phyloP scores from a whole-genome alignment of 805 yeast species.

The Wickerhamiella slavikovae region DNA sequence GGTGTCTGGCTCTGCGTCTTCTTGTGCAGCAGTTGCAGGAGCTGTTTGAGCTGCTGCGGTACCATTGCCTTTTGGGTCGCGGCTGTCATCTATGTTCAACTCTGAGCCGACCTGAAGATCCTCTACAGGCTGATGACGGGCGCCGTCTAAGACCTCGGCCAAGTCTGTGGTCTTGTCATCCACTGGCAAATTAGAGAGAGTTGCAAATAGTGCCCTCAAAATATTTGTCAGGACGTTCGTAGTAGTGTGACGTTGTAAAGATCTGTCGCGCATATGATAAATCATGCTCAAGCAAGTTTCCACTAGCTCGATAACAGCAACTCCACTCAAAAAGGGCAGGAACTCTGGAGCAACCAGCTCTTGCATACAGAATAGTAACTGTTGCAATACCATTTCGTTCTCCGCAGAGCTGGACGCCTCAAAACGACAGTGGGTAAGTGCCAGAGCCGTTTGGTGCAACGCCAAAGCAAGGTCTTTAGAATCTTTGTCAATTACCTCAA shows the following conservation, averaged over 20 bases:
- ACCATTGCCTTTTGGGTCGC: neutral
- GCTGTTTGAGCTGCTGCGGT: neutral
- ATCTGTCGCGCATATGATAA: constrained; percentile 79
- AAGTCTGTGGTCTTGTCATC: constrained; percentile 29
- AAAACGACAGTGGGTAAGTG: constrained; percentile 84
- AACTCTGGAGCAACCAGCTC: constrained; percentile 40
- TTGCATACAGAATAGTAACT: constrained; percentile 60
- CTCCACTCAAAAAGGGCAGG: constrained; percentile 53
- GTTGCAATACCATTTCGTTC: constrained; percentile 77
- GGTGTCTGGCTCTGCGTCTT: neutral
- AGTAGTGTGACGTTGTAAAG: constrained; percentile 72
- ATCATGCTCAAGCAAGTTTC: constrained; percentile 85
- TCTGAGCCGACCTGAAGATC: neutral
- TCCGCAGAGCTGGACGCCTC: constrained; percentile 85
- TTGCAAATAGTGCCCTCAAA: constrained; percentile 6
- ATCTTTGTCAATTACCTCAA: constrained; percentile 36
- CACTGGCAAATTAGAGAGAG: constrained; percentile 5
- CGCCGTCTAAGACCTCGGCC: constrained; percentile 23
- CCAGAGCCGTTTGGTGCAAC: constrained; percentile 42
- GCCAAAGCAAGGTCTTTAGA: constrained; percentile 37
- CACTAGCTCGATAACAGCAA: constrained; percentile 66
- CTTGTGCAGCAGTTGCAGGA: neutral
- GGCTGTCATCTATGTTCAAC: neutral
- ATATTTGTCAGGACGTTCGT: constrained; percentile 18
- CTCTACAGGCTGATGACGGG: neutral